Percentiles rank a stretch among this genome's conserved stretches.
Evolutionary conservation across 257 asterid genomes (phyloP).

Genomic region (Solanum chmielewskii): DNA sequence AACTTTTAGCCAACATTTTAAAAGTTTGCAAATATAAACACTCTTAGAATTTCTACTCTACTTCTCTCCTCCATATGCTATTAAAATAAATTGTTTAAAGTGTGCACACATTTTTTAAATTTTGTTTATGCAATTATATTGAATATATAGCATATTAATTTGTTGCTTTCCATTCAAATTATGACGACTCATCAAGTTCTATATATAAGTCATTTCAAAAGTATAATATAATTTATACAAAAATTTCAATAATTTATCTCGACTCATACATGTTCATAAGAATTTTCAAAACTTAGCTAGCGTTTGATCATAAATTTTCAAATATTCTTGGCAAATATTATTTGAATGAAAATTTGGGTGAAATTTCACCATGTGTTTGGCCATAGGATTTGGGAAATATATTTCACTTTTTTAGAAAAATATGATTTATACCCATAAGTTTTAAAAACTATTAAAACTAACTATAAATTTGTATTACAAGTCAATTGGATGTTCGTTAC

Average conservation of each 20-base stretch:
- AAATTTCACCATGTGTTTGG: no score
- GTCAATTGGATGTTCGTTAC: no score
- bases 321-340: no score
- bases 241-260: neutral
- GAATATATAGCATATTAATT: no score
- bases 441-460: no score
- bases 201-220: neutral
- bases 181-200: neutral
- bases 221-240: neutral
- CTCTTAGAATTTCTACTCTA: neutral
- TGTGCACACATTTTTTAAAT: rapidly evolving
- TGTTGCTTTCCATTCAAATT: neutral
- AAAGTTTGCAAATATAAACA: neutral
- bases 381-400: no score
- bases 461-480: no score
- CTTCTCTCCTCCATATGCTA: neutral
- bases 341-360: no score
- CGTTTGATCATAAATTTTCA: no score
- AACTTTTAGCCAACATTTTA: neutral
- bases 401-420: no score
- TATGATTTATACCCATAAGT: no score
- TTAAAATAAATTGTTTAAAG: neutral
- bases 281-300: neutral
- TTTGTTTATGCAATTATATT: no score
- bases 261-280: neutral